These are phyloP conservation scores for Triadica sebifera DNA, from an alignment of 345 rosid species.

Conservation along the genomic window DNA sequence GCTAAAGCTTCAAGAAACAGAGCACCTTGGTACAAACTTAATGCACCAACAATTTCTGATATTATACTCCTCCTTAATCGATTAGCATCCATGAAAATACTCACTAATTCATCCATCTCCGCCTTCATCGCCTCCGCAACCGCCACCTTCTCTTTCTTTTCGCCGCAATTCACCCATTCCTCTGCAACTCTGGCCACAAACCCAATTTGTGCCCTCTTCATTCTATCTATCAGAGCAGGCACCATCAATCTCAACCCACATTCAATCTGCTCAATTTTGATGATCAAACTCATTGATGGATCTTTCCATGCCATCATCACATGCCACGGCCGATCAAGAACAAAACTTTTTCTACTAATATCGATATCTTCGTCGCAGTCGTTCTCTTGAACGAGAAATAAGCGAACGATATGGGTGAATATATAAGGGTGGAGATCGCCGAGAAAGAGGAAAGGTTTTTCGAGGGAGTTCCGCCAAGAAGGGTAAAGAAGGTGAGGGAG, in stretches of 20 bases:
- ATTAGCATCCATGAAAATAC: constrained; percentile 65
- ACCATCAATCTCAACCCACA: constrained; percentile 76
- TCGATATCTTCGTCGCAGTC: constrained; percentile 18
- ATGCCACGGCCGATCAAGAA: constrained; percentile 34
- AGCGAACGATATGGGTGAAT: constrained; percentile 72
- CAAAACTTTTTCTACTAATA: background rate
- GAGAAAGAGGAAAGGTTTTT: constrained; percentile 73
- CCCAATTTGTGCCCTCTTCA: constrained; percentile 45
- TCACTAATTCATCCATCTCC: constrained; percentile 67
- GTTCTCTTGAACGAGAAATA: constrained; percentile 47
- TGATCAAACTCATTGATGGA: constrained; percentile 39
- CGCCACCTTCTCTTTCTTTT: constrained; percentile 22
- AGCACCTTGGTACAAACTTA: constrained; percentile 61
- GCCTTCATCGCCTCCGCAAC: constrained; percentile 43
- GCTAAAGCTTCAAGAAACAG: constrained; percentile 79
- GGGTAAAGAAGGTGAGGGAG: constrained; percentile 69
- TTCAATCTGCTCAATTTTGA: constrained; percentile 67
- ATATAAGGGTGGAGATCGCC: constrained; percentile 86
- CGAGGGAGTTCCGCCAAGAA: constrained; percentile 67
- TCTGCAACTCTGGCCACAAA: constrained; percentile 47
- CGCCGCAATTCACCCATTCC: constrained; percentile 37
- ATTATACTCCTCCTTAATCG: constrained; percentile 67
- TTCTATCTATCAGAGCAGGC: constrained; percentile 49
- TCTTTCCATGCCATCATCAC: constrained; percentile 60
- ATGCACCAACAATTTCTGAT: constrained; percentile 59